These are phyloP conservation scores for Xylariaceae sp. DNA, from an alignment of 2,329 filamentous ascomycete species.

Conservation along the genomic window DNA sequence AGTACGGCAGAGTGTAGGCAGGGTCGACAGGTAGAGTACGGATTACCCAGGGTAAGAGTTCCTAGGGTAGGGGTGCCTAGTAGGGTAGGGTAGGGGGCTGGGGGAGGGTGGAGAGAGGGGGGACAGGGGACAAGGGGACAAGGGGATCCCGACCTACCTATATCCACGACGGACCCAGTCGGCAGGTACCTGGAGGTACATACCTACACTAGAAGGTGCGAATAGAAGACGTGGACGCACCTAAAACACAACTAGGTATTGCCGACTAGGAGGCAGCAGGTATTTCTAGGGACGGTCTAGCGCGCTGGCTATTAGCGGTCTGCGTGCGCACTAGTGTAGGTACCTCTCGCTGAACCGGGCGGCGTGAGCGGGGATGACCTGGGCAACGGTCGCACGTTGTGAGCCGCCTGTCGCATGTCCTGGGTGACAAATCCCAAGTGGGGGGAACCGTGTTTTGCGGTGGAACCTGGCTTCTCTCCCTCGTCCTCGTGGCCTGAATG, in stretches of 20 bases:
- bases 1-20: not conserved
- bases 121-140: not conserved
- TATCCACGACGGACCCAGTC: not conserved
- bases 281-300: not conserved
- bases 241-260: not conserved
- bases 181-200: not conserved
- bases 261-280: not conserved
- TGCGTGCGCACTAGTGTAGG: not conserved
- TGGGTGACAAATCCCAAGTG: conserved; percentile 21
- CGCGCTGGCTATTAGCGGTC: not conserved
- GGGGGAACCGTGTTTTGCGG: conserved; percentile 5
- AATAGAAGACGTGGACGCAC: not conserved
- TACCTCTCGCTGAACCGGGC: not conserved
- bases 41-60: too few species aligned
- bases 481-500: conserved; percentile 26
- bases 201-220: not conserved
- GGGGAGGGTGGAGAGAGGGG: not conserved
- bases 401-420: conserved; percentile 15
- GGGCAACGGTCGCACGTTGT: conserved; percentile 17
- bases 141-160: not conserved
- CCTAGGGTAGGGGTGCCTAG: too few species aligned
- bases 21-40: not conserved
- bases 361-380: not conserved
- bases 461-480: conserved; percentile 22
- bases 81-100: too few species aligned